Conservation (phyloP, 2,329 filamentous ascomycete genomes). For the Epichloe typhina region DNA sequence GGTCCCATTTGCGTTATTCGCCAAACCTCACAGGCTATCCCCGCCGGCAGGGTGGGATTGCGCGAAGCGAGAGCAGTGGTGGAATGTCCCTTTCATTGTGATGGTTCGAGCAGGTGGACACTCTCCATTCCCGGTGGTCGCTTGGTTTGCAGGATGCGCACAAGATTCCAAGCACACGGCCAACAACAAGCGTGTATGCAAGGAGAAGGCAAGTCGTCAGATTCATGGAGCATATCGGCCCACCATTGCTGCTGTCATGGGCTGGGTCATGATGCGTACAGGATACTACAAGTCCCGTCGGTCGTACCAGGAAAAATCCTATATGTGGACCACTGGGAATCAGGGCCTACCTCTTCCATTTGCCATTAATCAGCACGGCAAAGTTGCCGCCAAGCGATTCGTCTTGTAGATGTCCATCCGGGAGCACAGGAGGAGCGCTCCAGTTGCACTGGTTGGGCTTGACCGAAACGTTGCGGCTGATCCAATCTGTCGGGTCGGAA, state of each 20-base stretch:
- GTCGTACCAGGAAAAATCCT: background rate
- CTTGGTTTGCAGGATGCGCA: background rate
- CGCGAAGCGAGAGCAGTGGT: background rate
- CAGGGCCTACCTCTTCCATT: background rate
- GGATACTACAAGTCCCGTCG: background rate
- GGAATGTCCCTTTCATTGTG: background rate
- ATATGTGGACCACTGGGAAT: background rate
- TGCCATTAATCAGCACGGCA: background rate
- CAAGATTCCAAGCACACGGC: background rate
- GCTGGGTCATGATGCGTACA: background rate
- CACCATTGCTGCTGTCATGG: background rate
- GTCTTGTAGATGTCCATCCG: background rate
- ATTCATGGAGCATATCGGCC: background rate
- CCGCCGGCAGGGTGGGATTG: background rate
- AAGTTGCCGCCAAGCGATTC: background rate
- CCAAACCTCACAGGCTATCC: background rate
- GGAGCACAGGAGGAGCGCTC: background rate
- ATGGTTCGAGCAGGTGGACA: background rate
- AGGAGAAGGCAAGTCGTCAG: background rate
- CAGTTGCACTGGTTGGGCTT: constrained; percentile 4
- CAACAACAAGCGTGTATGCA: background rate
- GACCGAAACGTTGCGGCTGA: constrained; percentile 6
- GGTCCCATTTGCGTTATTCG: background rate
- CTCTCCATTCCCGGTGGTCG: background rate
- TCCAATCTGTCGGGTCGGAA: constrained; percentile 7